These are phyloP conservation scores for Nitzschia sp. DNA, from an alignment of 108 stramenopile species.

Conservation along the genomic window DNA sequence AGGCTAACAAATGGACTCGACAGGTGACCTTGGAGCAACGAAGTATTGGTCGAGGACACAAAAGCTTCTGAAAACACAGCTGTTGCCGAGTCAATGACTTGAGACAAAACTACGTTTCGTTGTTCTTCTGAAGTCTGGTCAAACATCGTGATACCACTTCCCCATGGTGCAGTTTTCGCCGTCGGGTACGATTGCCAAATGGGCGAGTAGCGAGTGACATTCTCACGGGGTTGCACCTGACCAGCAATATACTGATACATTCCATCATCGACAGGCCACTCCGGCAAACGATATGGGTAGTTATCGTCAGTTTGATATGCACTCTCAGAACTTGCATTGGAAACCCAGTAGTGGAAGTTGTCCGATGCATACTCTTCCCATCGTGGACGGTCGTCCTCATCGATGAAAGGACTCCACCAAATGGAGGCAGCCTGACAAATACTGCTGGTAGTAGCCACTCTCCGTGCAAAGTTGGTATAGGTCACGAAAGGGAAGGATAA, in stretches of 20 bases:
- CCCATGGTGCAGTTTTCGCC: background rate
- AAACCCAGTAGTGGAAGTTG: background rate
- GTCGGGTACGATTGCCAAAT: slow-evolving; percentile 12
- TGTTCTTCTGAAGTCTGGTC: slow-evolving; percentile 5
- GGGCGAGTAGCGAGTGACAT: background rate
- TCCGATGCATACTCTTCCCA: slow-evolving; percentile 12
- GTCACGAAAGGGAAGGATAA: slow-evolving; percentile 6
- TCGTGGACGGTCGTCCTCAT: background rate
- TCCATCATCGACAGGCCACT: slow-evolving; percentile 6
- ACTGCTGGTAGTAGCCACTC: background rate
- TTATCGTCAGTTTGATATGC: background rate
- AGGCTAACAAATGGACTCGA: background rate
- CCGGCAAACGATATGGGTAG: background rate
- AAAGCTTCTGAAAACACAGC: slow-evolving; percentile 2
- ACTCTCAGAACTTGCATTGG: background rate
- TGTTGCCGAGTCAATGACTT: background rate
- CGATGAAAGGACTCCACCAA: slow-evolving; percentile 3
- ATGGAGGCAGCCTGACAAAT: background rate
- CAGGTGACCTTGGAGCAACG: background rate
- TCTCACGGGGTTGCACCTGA: background rate
- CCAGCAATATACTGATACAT: background rate
- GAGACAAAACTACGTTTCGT: background rate
- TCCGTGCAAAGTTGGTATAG: slow-evolving; percentile 15
- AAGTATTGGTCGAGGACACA: background rate
- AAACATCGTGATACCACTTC: slow-evolving; percentile 10